Evolutionary conservation across 1,139 yeast species (phyloP).

Genomic region (Suhomyces yuchorum): DNA sequence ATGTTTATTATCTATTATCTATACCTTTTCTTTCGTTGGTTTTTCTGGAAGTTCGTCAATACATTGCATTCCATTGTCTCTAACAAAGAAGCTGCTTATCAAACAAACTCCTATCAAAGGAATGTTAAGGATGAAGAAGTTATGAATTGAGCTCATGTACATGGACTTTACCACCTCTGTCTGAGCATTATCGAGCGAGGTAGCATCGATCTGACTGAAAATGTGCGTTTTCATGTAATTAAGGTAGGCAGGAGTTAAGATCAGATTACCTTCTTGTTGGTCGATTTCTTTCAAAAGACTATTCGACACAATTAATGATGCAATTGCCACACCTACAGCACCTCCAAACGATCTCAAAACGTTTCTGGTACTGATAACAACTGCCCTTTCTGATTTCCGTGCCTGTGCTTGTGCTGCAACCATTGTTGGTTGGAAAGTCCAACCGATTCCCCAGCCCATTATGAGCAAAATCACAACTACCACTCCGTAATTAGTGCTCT

Average conservation of each 20-base stretch:
- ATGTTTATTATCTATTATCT: conserved; percentile 1
- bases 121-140: conserved; percentile 21
- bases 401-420: conserved; percentile 28
- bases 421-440: conserved; percentile 28
- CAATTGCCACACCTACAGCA: conserved; percentile 24
- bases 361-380: conserved; percentile 25
- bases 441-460: conserved; percentile 25
- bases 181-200: conserved; percentile 15
- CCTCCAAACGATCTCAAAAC: conserved; percentile 27
- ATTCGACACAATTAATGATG: conserved; percentile 23
- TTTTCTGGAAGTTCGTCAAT: conserved; percentile 19
- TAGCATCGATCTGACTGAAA: conserved; percentile 17
- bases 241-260: conserved; percentile 16
- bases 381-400: conserved; percentile 24
- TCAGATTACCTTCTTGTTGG: conserved; percentile 8
- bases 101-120: conserved; percentile 23
- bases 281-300: conserved; percentile 19
- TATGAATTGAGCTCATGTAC: conserved; percentile 22
- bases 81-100: conserved; percentile 18
- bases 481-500: conserved; percentile 17
- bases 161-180: conserved; percentile 16
- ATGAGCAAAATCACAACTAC: conserved; percentile 20
- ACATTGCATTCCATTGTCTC: conserved; percentile 23
- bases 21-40: conserved; percentile 9
- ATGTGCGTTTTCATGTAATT: conserved; percentile 19